phyloP scores from a whole-genome alignment of 805 yeast genomes.

The Cyberlindnera bimundalis region DNA sequence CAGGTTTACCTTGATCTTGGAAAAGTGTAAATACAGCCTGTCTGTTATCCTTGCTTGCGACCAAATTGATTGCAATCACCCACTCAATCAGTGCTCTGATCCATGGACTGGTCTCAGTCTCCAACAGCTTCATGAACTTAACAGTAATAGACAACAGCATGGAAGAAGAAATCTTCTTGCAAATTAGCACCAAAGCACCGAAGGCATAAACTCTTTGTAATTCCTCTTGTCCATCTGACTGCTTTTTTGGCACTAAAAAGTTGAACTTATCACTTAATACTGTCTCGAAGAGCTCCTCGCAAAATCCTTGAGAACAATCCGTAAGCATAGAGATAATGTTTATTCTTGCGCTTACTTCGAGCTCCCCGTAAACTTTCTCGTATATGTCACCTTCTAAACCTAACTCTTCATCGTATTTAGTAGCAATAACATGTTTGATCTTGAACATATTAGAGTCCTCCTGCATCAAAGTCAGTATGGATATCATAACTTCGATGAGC shows the following conservation, averaged over 20 bases:
- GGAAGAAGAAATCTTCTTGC: conserved; percentile 32
- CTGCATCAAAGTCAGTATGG: conserved; percentile 47
- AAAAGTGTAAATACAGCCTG: conserved; percentile 27
- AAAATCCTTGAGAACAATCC: conserved; percentile 26
- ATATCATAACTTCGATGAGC: conserved; percentile 48
- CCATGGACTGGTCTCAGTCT: conserved; percentile 72
- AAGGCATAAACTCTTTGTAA: conserved; percentile 55
- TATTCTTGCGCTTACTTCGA: conserved; percentile 53
- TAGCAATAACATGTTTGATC: conserved; percentile 56
- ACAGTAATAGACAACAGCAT: conserved; percentile 28
- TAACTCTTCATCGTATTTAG: conserved; percentile 45
- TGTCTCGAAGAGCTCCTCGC: conserved; percentile 22
- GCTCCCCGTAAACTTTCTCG: conserved; percentile 47
- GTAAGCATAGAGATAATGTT: conserved; percentile 46
- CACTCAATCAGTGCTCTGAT: conserved; percentile 78
- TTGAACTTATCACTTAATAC: conserved; percentile 34
- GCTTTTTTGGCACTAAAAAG: conserved; percentile 47
- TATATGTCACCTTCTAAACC: conserved; percentile 40
- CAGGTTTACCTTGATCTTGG: conserved; percentile 36
- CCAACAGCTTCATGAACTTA: conserved; percentile 36
- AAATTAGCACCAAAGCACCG: conserved; percentile 46
- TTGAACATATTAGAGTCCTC: conserved; percentile 52
- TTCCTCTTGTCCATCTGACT: conserved; percentile 70
- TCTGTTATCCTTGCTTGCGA: conserved; percentile 25
- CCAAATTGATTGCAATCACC: conserved; percentile 51